Evolutionary conservation across 345 rosid genomes (phyloP).

Genomic region (Draba incana): DNA sequence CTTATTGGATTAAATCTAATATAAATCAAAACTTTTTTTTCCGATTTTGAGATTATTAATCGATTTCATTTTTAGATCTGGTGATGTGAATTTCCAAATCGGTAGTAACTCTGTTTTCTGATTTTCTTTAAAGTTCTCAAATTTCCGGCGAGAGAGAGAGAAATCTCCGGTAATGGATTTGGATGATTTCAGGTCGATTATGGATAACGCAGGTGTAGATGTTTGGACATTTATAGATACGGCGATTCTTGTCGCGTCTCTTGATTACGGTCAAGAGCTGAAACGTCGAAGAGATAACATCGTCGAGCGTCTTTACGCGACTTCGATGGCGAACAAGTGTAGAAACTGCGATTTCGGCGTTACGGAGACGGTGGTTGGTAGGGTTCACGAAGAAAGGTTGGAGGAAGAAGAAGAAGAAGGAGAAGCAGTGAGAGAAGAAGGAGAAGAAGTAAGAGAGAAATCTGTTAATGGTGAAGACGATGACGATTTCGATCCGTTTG

Average conservation of each 20-base stretch:
- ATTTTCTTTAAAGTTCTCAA: slow-evolving; percentile 6
- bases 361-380: slow-evolving; percentile 39
- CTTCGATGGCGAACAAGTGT: slow-evolving; percentile 57
- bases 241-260: slow-evolving; percentile 76
- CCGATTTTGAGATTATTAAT: slow-evolving; percentile 28
- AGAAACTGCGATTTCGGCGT: slow-evolving; percentile 59
- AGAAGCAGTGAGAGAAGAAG: slow-evolving; percentile 38
- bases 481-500: slow-evolving; percentile 76
- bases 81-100: slow-evolving; percentile 20
- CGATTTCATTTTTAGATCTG: slow-evolving; percentile 45
- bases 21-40: no score
- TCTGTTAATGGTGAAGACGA: slow-evolving; percentile 59
- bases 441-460: slow-evolving; percentile 50
- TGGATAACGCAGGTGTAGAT: slow-evolving; percentile 81
- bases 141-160: background rate
- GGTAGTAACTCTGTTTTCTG: slow-evolving; percentile 31
- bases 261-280: slow-evolving; percentile 68
- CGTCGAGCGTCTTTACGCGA: slow-evolving; percentile 78
- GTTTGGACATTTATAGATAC: slow-evolving; percentile 92
- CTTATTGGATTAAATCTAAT: no score
- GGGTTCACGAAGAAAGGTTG: slow-evolving; percentile 39
- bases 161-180: slow-evolving; percentile 59
- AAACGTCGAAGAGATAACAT: slow-evolving; percentile 75
- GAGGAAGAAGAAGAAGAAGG: slow-evolving; percentile 47
- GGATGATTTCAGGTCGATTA: slow-evolving; percentile 76